Base-by-base conservation (phyloP, 768 basidiomycete genomes). In the Cyclocybe aegerita region DNA sequence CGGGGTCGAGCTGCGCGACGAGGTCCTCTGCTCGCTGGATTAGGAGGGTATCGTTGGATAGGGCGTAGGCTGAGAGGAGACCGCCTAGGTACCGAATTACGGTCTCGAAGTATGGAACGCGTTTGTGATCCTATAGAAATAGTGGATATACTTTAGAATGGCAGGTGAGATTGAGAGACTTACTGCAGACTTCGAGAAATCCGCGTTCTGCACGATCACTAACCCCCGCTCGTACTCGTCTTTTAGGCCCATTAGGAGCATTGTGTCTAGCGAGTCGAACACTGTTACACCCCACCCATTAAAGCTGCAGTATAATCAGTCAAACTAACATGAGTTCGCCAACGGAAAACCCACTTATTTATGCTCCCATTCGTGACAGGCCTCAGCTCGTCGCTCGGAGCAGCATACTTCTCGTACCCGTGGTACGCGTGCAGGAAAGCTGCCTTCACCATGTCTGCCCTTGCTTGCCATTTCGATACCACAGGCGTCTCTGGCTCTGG, bases 41-140 rank as follows among this genome's bases (percentile, higher is more conserved):
- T 46, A 90, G 76, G 2, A 87, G 60, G 1, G 69, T 60, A 48
- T 93, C 79, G 11, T 74, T 71, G 0, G 88, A 83, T 1, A 97
- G 71, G 4, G 93, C 85, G 60, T 93, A 87, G 0, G 89, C 91
- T 2, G 88, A 88, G 4, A 95, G 77, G 1, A 95, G 73, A 5
- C 94, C 95, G 2, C 93, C 94, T 1, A 98, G 81, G 59, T 95
- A 89, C 31, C 94, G 83, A 53, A 97, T 97, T 37, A 88, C 82
- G 0, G 92, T 95, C 71, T 95, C 90, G 53, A 90, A 91, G 64
- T 85, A 88, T 1, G 85, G 84, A 0, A 64, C 71, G 55, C 65
- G 67, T 31, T 57, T 62, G 30, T 35, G 39, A 33, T 50, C n/a
- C 40, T 32, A 36, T 45, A 38, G 29, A 15, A 35, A 32, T 17